Base-by-base conservation (phyloP, 1,284 basidiomycete species). In the Trametes sp. region DNA sequence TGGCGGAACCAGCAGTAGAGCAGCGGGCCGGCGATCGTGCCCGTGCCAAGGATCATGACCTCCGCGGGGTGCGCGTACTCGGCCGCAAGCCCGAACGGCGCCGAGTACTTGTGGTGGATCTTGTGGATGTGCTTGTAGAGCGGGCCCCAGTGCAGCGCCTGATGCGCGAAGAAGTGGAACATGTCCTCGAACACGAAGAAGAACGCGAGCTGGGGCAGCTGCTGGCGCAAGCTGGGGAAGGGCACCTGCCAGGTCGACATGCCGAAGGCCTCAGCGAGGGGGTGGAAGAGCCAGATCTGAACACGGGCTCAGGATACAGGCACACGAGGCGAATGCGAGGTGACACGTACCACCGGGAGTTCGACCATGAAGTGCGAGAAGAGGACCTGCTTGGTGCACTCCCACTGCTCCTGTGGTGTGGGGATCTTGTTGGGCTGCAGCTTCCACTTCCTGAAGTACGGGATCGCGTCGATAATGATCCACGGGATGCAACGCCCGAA, bases 41-140 rank as follows among this genome's bases (percentile, higher is more conserved):
- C 96, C 26, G 88, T 87, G 60, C 92, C 86, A 53, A 98, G 89
- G 71, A 98, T 96, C 77, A 96, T 87, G 59, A 96, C 93, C 78
- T 98, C 96, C 14, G 94, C 89, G 0, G 96, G 96, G 78, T 98
- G 96, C 0, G 96, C 95, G 75, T 98, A 99, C 79, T 99, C 98
- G 14, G 98, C 97, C 9, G 97, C 96, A 35, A 99, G 88, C 72
- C 97, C 97, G 75, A 98, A 98, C 0, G 97, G 97, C 23, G 97
- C 96, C 23, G 93, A 93, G 80, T 96, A 98, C 75, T 98, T 96
- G 87, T 98, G 97, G 79, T 98, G 94, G 50, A 95, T 84, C 82
- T 98, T 98, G 88, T 99, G 97, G 69, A 98, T 96, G 80, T 98
- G 84, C 81, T 96, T 98, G 88, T 99, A 99, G 61, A 99, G 84